A percentile compares a stretch with the other conserved stretches of the same genome.
phyloP scores from a whole-genome alignment of 768 basidiomycete species.

The Omphalotus guepiniiformis region DNA sequence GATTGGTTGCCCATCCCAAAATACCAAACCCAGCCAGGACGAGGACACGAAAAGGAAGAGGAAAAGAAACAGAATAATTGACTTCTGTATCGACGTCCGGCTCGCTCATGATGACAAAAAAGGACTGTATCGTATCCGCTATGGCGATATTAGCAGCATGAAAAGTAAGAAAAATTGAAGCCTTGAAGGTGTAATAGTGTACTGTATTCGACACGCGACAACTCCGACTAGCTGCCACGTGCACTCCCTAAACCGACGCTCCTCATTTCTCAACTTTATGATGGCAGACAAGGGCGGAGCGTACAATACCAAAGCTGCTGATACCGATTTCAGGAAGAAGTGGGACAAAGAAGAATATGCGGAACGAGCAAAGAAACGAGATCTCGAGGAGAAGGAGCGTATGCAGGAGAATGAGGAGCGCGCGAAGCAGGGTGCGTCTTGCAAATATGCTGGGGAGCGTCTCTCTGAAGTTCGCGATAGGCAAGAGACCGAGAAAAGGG shows the following conservation, averaged over 20 bases:
- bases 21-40: slow-evolving; percentile 75
- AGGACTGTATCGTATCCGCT: slow-evolving; percentile 6
- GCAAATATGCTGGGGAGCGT: too few relatives aligned
- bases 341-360: slow-evolving; percentile 95
- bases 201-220: not conserved
- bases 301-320: slow-evolving; percentile 43
- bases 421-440: slow-evolving; percentile 67
- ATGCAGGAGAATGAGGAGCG: slow-evolving; percentile 86
- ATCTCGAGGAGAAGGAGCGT: slow-evolving; percentile 72
- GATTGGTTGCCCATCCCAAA: slow-evolving; percentile 88
- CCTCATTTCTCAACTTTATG: not conserved
- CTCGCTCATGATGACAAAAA: slow-evolving; percentile 18
- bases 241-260: not conserved
- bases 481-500: slow-evolving; percentile 75
- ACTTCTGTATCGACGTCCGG: slow-evolving; percentile 10
- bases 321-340: slow-evolving; percentile 81
- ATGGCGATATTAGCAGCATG: slow-evolving; percentile 14
- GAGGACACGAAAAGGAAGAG: slow-evolving; percentile 90
- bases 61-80: slow-evolving; percentile 50
- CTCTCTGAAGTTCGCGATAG: slow-evolving; percentile 47
- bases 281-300: slow-evolving; percentile 40
- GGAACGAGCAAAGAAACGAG: slow-evolving; percentile 78
- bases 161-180: not conserved
- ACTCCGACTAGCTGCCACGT: not conserved
- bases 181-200: slow-evolving; percentile 1